Percentiles rank a stretch among this genome's conserved stretches.
Evolutionary conservation across 306 rosid genomes (phyloP).

Genomic region (Pueraria montana): DNA sequence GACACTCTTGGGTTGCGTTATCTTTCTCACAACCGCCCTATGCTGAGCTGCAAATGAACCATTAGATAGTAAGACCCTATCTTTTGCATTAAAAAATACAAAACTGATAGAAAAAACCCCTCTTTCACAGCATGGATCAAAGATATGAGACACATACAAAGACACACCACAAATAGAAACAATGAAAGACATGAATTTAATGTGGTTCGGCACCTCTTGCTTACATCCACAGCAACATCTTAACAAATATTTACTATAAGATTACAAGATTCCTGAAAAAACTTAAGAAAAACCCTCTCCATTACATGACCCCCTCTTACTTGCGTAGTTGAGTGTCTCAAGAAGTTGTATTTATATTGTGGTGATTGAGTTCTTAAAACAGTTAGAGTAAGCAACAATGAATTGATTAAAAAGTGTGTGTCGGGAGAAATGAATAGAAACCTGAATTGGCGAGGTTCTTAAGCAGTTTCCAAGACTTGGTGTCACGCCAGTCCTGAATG

Average conservation of each 20-base stretch:
- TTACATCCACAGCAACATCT: background rate
- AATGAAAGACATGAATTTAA: background rate
- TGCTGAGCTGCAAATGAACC: slow-evolving; percentile 72
- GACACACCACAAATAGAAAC: background rate
- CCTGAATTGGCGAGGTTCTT: slow-evolving; percentile 82
- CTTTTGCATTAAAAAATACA: background rate
- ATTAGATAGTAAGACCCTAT: background rate
- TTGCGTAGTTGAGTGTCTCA: too few species aligned
- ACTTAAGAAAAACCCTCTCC: background rate
- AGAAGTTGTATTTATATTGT: background rate
- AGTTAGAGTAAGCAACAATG: background rate
- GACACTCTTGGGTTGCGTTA: slow-evolving; percentile 55
- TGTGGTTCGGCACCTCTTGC: too few species aligned
- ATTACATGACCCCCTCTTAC: background rate
- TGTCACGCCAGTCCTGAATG: slow-evolving; percentile 59
- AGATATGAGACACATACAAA: background rate
- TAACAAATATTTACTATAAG: background rate
- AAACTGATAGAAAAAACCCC: background rate
- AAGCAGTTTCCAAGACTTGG: slow-evolving; percentile 79
- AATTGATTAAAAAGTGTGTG: background rate
- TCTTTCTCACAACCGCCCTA: slow-evolving; percentile 70
- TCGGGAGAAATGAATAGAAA: slow-evolving; percentile 2
- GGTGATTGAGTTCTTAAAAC: background rate
- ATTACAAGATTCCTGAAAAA: background rate
- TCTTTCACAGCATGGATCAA: background rate